Percentiles rank a stretch among this genome's conserved stretches.
These are phyloP conservation scores for Ophiocordyceps camponoti-rufipedis DNA, from an alignment of 2,329 filamentous ascomycete species.

Conservation along the genomic window DNA sequence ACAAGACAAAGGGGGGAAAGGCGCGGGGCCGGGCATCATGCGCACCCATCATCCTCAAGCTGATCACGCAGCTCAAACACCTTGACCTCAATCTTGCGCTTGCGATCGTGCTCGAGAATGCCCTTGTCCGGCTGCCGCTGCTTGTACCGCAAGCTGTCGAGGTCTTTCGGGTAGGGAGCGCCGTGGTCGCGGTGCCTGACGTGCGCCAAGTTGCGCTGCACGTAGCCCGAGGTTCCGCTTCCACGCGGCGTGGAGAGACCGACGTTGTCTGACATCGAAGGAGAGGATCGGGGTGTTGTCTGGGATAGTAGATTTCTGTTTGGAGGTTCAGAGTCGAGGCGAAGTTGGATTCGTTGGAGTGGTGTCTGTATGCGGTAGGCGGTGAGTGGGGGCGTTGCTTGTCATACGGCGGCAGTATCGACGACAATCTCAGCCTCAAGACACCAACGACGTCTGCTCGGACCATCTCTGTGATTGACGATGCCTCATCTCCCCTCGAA, in stretches of 20 bases:
- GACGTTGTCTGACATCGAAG: conserved; percentile 86
- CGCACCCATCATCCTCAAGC: conserved; percentile 76
- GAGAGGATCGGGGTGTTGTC: not conserved
- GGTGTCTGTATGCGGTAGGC: conserved; percentile 4
- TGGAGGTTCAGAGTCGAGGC: not conserved
- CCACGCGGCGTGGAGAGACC: conserved; percentile 87
- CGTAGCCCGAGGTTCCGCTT: conserved; percentile 91
- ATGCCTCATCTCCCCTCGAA: conserved; percentile 17
- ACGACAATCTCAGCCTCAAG: conserved; percentile 4
- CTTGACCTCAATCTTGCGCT: conserved; percentile 80
- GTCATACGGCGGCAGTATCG: conserved; percentile 9
- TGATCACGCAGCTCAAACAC: conserved; percentile 79
- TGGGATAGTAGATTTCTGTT: not conserved
- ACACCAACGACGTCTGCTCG: not conserved
- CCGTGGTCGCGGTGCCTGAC: conserved; percentile 67
- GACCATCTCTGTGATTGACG: not conserved
- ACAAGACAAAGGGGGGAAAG: not conserved
- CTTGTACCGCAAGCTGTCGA: conserved; percentile 51
- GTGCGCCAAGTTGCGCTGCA: conserved; percentile 86
- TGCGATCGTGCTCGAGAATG: conserved; percentile 86
- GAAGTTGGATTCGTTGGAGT: not conserved
- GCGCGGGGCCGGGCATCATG: not conserved
- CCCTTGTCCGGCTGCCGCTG: conserved; percentile 77
- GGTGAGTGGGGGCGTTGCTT: conserved; percentile 4
- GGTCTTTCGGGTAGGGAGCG: conserved; percentile 58